Conservation (phyloP, 2,329 filamentous ascomycete species). For the Aphanocladium album region DNA sequence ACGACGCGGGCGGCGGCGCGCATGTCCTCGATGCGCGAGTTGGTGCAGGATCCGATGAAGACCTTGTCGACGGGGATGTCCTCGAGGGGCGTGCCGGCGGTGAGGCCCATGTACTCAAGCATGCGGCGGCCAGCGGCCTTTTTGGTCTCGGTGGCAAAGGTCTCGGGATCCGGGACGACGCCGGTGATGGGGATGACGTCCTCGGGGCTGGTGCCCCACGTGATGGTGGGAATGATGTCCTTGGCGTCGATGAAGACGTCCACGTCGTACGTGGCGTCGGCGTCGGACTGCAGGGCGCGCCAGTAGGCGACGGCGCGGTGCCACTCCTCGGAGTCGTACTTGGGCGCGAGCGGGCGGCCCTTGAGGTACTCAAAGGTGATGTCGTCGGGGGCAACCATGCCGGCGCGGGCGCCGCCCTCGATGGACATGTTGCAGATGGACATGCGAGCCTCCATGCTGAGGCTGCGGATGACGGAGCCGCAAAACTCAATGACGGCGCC, state of each 20-base stretch:
- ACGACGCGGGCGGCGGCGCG: constrained; percentile 81
- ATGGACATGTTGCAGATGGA: constrained; percentile 99
- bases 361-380: constrained; percentile 94
- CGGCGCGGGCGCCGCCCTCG: constrained; percentile 88
- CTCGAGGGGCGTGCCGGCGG: constrained; percentile 79
- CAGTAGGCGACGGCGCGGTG: constrained; percentile 84
- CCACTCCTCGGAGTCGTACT: constrained; percentile 81
- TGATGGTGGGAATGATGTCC: constrained; percentile 89
- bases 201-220: constrained; percentile 96
- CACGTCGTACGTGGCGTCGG: constrained; percentile 83
- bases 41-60: constrained; percentile 97
- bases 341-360: constrained; percentile 81
- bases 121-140: constrained; percentile 75
- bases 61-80: constrained; percentile 93
- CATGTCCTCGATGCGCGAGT: constrained; percentile 93
- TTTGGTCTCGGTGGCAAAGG: constrained; percentile 74
- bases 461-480: constrained; percentile 79
- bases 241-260: constrained; percentile 87
- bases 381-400: constrained; percentile 95
- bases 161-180: constrained; percentile 82
- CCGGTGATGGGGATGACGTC: constrained; percentile 94
- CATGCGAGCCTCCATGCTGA: constrained; percentile 98
- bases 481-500: constrained; percentile 96
- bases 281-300: constrained; percentile 78
- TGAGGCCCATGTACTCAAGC: constrained; percentile 94